Evolutionary conservation across 148 eudicot species (phyloP), one percentile per base, ranked within the genome.

Genomic region (Rhododendron henanense): DNA sequence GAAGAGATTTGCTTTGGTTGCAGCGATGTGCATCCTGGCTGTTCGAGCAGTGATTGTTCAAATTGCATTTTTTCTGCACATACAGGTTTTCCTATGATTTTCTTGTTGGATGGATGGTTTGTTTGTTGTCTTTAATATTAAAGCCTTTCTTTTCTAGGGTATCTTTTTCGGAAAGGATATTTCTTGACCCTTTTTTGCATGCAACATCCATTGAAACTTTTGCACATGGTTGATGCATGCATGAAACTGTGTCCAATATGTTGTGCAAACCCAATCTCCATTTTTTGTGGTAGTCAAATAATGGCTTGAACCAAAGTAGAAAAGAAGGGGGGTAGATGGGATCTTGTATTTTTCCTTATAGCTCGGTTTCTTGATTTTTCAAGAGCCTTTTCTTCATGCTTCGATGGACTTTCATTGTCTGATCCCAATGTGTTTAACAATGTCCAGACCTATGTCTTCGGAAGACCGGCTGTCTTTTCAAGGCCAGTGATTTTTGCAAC

Each of bases 31-130:
- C 90, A 96, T 96, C 92, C 90, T 96, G 61, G 98, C 95, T 83
- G 99, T 96, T 50, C 95, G 99, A 63, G 99, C 99, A 39, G 88
- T 96, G 77, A 94, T 96, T 84, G 99, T 96, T 87, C 99, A 96
- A 88, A 90, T 96, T 83, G 99, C 99, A 44, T 96, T 96, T 88
- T 96, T 92, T 90, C 88, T 96, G 90, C 99, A 96, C 89, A 84
- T 96, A 53, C 99, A 96, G 99, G 99, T 96, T 31, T 41, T 86
- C n/a, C 39, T 50, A 78, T 71, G 61, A 37, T 44, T 39, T 81
- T 71, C 81, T 10, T 37, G 33, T 21, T 61, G 33, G 28, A 53
- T 28, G 8, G 18, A 75, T 76, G 76, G 15, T 75, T 86, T 41
- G 21, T 39, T 31, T 77, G 18, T 28, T 74, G 39, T 74, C 50